These are phyloP conservation scores for Solanum corneliomulleri DNA, from an alignment of 257 asterid species.

Conservation along the genomic window DNA sequence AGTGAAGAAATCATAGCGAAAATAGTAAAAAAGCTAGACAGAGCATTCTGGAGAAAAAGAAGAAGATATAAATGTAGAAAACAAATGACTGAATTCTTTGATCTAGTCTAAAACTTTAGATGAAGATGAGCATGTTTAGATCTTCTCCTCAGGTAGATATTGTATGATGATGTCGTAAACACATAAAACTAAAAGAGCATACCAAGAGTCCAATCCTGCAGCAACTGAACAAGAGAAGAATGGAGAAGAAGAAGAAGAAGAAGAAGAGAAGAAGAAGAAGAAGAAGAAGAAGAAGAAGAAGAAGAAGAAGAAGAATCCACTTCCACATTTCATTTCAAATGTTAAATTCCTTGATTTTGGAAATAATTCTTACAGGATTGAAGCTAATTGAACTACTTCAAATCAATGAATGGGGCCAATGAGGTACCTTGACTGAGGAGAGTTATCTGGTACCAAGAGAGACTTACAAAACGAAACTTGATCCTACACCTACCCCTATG, in stretches of 20 bases:
- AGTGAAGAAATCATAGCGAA: background rate
- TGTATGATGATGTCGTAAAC: background rate
- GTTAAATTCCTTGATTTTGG: conserved; percentile 2
- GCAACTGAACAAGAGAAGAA: background rate
- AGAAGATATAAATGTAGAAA: background rate
- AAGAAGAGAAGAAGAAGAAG: too few species aligned
- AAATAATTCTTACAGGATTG: conserved; percentile 14
- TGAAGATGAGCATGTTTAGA: background rate
- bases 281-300: too few species aligned
- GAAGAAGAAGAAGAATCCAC: background rate
- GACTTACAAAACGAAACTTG: conserved; percentile 24
- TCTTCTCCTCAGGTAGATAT: background rate
- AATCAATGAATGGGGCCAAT: conserved; percentile 27
- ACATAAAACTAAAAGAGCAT: background rate
- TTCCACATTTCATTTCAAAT: conserved; percentile 1
- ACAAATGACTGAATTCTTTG: background rate
- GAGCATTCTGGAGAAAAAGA: background rate
- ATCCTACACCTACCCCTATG: conserved; percentile 31
- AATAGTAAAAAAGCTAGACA: background rate
- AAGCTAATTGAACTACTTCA: conserved; percentile 24
- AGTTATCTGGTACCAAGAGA: conserved; percentile 23
- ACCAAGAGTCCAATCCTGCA: background rate
- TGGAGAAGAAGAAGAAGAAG: background rate
- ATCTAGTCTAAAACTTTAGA: background rate
- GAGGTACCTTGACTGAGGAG: conserved; percentile 17